A percentile compares a stretch with the other conserved stretches of the same genome.
Conservation (phyloP, 352 stramenopile species). For the Pythium volutum region DNA sequence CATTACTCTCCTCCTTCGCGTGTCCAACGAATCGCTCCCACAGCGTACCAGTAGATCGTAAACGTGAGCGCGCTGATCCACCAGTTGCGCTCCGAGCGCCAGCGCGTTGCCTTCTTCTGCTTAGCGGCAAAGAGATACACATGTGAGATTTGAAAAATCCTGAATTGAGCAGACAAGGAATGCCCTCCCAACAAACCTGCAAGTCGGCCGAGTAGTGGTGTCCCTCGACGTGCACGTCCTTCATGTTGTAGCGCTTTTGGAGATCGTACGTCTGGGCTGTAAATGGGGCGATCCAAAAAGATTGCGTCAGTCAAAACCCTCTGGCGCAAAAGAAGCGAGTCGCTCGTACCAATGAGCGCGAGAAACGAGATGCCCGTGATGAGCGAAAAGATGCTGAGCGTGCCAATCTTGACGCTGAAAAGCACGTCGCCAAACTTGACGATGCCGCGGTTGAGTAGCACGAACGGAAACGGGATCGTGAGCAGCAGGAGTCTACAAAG, state of each 20-base stretch:
- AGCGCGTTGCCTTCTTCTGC: constrained; percentile 73
- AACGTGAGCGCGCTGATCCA: constrained; percentile 86
- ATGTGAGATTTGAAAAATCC: neutral
- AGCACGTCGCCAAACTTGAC: constrained; percentile 72
- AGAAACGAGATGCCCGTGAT: constrained; percentile 77
- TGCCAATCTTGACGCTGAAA: constrained; percentile 73
- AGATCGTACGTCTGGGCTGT: constrained; percentile 72
- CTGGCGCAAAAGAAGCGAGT: neutral
- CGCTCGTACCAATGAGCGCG: constrained; percentile 33
- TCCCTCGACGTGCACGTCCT: constrained; percentile 22
- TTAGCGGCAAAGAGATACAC: neutral
- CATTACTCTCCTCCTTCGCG: no score
- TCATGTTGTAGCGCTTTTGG: constrained; percentile 69
- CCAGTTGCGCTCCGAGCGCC: constrained; percentile 78
- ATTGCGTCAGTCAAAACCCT: neutral
- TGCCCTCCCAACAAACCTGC: constrained; percentile 32
- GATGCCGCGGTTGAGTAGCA: constrained; percentile 59
- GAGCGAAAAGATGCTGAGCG: constrained; percentile 67
- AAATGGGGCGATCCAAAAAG: neutral
- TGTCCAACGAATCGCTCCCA: no score
- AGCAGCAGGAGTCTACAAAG: constrained; percentile 57
- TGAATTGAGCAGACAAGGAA: neutral
- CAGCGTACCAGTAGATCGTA: constrained; percentile 75
- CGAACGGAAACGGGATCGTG: constrained; percentile 70
- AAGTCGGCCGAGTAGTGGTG: constrained; percentile 77